Evolutionary conservation across 352 stramenopile genomes (phyloP).

Genomic region (Phytophthora meadii): DNA sequence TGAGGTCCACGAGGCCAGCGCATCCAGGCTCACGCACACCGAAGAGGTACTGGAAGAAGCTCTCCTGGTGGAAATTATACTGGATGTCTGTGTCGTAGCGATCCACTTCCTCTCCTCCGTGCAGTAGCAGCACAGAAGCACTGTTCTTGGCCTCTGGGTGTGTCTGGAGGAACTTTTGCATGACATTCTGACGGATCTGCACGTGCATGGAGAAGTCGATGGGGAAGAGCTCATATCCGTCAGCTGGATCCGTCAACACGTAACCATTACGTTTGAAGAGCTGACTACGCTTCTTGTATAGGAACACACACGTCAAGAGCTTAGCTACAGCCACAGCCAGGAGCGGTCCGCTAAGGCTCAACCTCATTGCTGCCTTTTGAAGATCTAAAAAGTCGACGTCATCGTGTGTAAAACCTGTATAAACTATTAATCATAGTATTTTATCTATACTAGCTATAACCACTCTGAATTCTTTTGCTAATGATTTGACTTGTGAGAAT

Average conservation of each 20-base stretch:
- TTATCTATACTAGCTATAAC: conserved; percentile 3
- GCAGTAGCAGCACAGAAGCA: conserved; percentile 60
- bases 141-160: conserved; percentile 46
- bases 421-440: background rate
- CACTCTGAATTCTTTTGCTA: background rate
- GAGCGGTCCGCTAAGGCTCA: conserved; percentile 70
- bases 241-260: conserved; percentile 31
- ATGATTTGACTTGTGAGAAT: background rate
- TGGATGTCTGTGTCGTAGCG: conserved; percentile 89
- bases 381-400: conserved; percentile 23
- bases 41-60: conserved; percentile 99
- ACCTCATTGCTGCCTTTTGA: conserved; percentile 37
- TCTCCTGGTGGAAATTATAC: conserved; percentile 97
- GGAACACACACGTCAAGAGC: conserved; percentile 93
- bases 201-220: conserved; percentile 87
- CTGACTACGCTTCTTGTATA: conserved; percentile 67
- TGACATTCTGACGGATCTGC: conserved; percentile 62
- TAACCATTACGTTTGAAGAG: conserved; percentile 68
- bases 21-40: conserved; percentile 97
- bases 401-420: conserved; percentile 1
- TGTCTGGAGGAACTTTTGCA: conserved; percentile 53
- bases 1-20: conserved; percentile 87
- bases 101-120: conserved; percentile 70
- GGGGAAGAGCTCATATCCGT: conserved; percentile 72
- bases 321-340: conserved; percentile 75